Base-by-base conservation (phyloP, 2,329 filamentous ascomycete species). In the Trichoderma pleuroti region DNA sequence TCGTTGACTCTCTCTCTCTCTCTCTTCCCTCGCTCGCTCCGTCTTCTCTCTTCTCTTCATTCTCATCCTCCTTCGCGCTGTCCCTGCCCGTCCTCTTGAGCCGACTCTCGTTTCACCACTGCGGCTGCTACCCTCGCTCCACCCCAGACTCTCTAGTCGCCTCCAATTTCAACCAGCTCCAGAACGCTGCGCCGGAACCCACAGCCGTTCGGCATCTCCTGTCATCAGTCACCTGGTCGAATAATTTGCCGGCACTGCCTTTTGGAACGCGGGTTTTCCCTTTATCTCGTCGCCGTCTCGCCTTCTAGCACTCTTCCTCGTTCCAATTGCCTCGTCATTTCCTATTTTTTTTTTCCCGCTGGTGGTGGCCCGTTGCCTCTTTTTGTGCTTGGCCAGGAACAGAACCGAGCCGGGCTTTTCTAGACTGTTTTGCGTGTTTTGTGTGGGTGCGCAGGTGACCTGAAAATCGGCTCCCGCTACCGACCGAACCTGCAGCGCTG, bases 391-490 rank as follows among this genome's bases (percentile, higher is more conserved):
- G 24, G 64, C 65, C 56, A 68, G 65, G 65, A 32, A 68, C 65
- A 57, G 65, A 49, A 21, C 36, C 39, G 42, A 24, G 28, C 28
- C 36, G 24, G 36, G 16, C 56, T 36, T 8, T 46, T 62, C 46
- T 52, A 52, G 46, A 26, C 36, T 62, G 11, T 62, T 57, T 68
- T 60, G 65, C 65, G 36, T 68, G 65, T 68, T 60, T 68, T 68
- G 65, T 70, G 67, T 70, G 57, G 67, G 67, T 70, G 67, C 28
- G 69, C 69, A 67, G 69, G 69, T 71, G 69, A 71, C 69, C 69
- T 67, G 60, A 71, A 61, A 67, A 71, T 68, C 56, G 65, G 65
- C 65, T 68, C 36, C 65, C 69, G 34, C 57, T 63, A 68, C 69
- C 60, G 56, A 68, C 56, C 63, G 69, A 71, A 61, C 54, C 69